These are phyloP conservation scores for Byssochlamys sp. DNA, from an alignment of 2,329 filamentous ascomycete species.

Conservation along the genomic window DNA sequence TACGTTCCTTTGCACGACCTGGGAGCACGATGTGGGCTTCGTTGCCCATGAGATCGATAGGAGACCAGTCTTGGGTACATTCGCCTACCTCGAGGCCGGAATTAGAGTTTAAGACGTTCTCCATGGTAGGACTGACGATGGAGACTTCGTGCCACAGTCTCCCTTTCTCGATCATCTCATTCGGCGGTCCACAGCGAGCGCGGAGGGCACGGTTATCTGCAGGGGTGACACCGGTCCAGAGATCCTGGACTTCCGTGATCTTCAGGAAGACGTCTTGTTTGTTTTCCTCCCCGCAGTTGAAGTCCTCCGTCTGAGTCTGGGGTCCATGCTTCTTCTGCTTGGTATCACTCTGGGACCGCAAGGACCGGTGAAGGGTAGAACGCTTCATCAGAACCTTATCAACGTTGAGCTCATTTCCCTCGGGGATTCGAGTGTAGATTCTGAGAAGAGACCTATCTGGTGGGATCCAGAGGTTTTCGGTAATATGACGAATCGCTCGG, in stretches of 20 bases:
- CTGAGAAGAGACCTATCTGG: conserved; percentile 16
- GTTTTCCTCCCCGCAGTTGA: conserved; percentile 6
- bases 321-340: not conserved
- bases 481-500: conserved; percentile 20
- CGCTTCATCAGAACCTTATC: conserved; percentile 28
- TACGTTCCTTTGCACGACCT: not conserved
- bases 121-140: conserved; percentile 26
- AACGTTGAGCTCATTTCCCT: conserved; percentile 15
- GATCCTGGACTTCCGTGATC: conserved; percentile 31
- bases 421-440: conserved; percentile 19
- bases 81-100: conserved; percentile 24
- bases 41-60: conserved; percentile 20
- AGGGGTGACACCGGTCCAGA: conserved; percentile 16
- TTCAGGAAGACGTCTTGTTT: conserved; percentile 21
- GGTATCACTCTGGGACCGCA: conserved; percentile 4
- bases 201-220: conserved; percentile 17
- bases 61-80: conserved; percentile 21
- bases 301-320: not conserved
- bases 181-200: conserved; percentile 14
- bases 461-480: conserved; percentile 25
- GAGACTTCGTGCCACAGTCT: conserved; percentile 33
- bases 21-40: conserved; percentile 10
- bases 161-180: conserved; percentile 22
- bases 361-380: conserved; percentile 21
- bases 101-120: conserved; percentile 24